Evolutionary conservation across 441 rosid genomes (phyloP).

Genomic region (Bocquillonia castaneifolia): DNA sequence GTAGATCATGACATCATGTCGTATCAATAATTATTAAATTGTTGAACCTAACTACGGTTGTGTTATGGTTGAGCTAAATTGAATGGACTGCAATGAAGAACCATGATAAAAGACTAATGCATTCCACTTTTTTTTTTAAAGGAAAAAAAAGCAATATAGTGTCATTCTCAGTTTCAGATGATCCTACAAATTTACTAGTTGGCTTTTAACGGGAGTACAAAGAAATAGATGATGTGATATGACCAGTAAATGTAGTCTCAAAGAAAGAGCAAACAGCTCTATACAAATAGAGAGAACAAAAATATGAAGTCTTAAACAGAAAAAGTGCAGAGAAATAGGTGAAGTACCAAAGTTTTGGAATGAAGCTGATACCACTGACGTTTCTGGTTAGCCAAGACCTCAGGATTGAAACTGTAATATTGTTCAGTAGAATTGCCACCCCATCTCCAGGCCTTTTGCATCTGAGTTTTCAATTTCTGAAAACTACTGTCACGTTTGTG

Average conservation of each 20-base stretch:
- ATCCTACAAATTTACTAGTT: neutral
- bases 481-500: conserved; percentile 53
- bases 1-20: too few relatives aligned
- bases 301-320: neutral
- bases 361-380: conserved; percentile 97
- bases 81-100: neutral
- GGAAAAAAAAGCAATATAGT: neutral
- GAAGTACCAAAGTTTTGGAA: conserved; percentile 66
- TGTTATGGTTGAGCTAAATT: neutral
- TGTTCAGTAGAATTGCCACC: conserved; percentile 51
- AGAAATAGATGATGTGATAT: too few relatives aligned
- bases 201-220: neutral
- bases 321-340: neutral
- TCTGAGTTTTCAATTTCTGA: conserved; percentile 55
- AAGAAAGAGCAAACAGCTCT: neutral
- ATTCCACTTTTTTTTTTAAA: neutral
- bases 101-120: neutral
- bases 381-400: conserved; percentile 91
- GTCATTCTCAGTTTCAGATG: neutral
- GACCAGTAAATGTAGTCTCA: neutral
- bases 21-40: too few relatives aligned
- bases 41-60: too few relatives aligned
- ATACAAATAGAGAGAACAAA: neutral
- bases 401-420: conserved; percentile 69
- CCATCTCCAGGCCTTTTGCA: conserved; percentile 92